These are phyloP conservation scores for Cladorrhinum samala DNA, from an alignment of 495 filamentous ascomycete species.

Conservation along the genomic window DNA sequence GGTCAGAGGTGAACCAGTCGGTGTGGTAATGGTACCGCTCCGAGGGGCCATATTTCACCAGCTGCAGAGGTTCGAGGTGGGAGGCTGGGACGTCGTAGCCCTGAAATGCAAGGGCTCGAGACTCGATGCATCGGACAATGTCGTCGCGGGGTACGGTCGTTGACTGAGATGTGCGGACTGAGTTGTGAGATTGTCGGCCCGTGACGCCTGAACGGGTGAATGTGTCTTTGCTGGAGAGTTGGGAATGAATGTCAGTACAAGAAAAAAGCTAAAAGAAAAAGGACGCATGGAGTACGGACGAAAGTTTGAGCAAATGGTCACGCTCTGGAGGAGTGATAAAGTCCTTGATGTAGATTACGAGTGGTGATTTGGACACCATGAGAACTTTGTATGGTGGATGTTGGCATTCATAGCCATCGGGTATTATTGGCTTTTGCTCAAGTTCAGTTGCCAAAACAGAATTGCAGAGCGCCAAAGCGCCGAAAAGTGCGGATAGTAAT, in stretches of 20 bases:
- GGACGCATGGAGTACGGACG: too few species aligned
- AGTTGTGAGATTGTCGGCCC: constrained; percentile 18
- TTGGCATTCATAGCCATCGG: constrained; percentile 27
- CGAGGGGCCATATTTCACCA: constrained; percentile 45
- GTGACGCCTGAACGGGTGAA: constrained; percentile 39
- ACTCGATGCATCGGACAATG: constrained; percentile 61
- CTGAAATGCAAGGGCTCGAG: constrained; percentile 63
- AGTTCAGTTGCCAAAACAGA: not conserved
- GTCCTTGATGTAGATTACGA: constrained; percentile 50
- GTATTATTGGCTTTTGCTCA: constrained; percentile 5
- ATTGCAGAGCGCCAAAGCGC: constrained; percentile 11
- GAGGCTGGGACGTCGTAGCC: constrained; percentile 46
- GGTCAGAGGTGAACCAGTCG: constrained; percentile 48
- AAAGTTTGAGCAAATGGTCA: constrained; percentile 34
- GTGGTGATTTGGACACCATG: constrained; percentile 47
- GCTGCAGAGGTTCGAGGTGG: constrained; percentile 48
- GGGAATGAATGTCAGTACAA: constrained; percentile 21
- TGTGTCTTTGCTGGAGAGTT: constrained; percentile 24
- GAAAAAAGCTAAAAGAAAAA: too few species aligned
- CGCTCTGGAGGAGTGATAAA: constrained; percentile 41
- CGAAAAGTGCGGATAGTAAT: not conserved
- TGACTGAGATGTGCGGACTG: constrained; percentile 40
- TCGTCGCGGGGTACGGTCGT: constrained; percentile 46
- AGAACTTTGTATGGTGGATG: constrained; percentile 44
- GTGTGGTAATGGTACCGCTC: constrained; percentile 50